Evolutionary conservation across 1,139 yeast species (phyloP).

Genomic region (Saccharomycopsis hybrid): DNA sequence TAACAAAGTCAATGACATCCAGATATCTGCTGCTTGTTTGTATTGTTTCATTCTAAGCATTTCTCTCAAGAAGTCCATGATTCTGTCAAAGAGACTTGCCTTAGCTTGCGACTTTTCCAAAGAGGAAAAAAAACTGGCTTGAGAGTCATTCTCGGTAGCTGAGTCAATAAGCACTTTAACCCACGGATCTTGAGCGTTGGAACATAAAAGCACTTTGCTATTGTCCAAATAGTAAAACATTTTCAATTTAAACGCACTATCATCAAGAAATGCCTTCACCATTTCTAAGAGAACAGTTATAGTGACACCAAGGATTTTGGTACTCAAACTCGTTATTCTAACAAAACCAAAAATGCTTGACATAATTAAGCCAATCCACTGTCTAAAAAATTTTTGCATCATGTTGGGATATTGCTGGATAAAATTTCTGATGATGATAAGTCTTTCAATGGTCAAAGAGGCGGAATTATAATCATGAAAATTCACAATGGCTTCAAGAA

Average conservation of each 20-base stretch:
- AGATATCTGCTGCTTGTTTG: slow-evolving; percentile 3
- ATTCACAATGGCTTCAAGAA: slow-evolving; percentile 10
- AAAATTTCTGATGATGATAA: slow-evolving; percentile 9
- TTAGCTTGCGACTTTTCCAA: too few species aligned
- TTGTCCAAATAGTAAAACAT: slow-evolving; percentile 4
- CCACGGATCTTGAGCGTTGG: too few species aligned
- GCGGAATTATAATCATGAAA: slow-evolving; percentile 7
- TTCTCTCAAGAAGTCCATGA: neutral
- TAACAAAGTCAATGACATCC: slow-evolving; percentile 9
- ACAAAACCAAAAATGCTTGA: neutral
- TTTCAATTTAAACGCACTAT: slow-evolving; percentile 5
- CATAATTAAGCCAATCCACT: slow-evolving; percentile 1
- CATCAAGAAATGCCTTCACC: slow-evolving; percentile 8
- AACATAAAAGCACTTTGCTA: neutral
- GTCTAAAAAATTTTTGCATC: slow-evolving; percentile 12
- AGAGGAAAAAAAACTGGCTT: too few species aligned
- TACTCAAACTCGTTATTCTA: neutral
- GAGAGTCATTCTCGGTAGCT: too few species aligned
- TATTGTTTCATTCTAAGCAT: neutral
- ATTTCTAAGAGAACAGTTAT: slow-evolving; percentile 8
- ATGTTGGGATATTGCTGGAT: slow-evolving; percentile 8
- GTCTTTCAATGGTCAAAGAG: slow-evolving; percentile 9
- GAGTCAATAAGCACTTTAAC: too few species aligned
- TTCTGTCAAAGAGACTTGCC: too few species aligned
- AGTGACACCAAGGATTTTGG: slow-evolving; percentile 7